Evolutionary conservation across 2,329 filamentous ascomycete genomes (phyloP).

Genomic region (Hypocrella siamensis): DNA sequence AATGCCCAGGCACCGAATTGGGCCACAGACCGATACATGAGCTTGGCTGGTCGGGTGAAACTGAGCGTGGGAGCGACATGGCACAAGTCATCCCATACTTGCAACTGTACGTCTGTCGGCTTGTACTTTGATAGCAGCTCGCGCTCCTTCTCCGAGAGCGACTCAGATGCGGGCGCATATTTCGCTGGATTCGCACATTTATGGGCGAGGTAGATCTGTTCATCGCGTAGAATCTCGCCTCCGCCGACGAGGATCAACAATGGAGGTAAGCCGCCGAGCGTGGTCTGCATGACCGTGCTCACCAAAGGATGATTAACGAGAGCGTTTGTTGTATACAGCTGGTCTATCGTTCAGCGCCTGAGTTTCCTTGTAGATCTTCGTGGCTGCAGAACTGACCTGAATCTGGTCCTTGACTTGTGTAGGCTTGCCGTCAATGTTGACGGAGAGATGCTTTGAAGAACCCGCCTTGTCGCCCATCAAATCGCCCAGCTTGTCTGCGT

Average conservation of each 20-base stretch:
- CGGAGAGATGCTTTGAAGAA: constrained; percentile 31
- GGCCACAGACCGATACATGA: constrained; percentile 84
- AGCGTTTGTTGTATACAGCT: constrained; percentile 68
- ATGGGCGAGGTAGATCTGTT: constrained; percentile 89
- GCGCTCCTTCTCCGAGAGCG: constrained; percentile 47
- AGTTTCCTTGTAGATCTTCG: no score
- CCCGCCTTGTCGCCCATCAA: constrained; percentile 10
- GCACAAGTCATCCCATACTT: constrained; percentile 92
- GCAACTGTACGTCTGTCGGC: constrained; percentile 82
- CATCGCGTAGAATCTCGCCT: constrained; percentile 77
- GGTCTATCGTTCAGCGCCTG: constrained; percentile 15
- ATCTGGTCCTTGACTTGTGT: constrained; percentile 81
- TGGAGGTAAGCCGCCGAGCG: constrained; percentile 77
- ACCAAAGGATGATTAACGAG: constrained; percentile 77
- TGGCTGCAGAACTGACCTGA: constrained; percentile 54
- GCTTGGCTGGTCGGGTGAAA: constrained; percentile 89
- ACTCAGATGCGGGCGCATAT: constrained; percentile 53
- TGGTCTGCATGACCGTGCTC: constrained; percentile 75
- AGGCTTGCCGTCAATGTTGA: constrained; percentile 54
- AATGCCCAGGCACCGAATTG: constrained; percentile 91
- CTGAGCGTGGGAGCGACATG: constrained; percentile 88
- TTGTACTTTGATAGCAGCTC: constrained; percentile 49
- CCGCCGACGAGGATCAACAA: constrained; percentile 76
- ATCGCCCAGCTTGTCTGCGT: constrained; percentile 10
- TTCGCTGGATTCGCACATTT: constrained; percentile 74